These are phyloP conservation scores for Fraxinus pennsylvanica DNA, from an alignment of 257 asterid genomes.

Conservation along the genomic window DNA sequence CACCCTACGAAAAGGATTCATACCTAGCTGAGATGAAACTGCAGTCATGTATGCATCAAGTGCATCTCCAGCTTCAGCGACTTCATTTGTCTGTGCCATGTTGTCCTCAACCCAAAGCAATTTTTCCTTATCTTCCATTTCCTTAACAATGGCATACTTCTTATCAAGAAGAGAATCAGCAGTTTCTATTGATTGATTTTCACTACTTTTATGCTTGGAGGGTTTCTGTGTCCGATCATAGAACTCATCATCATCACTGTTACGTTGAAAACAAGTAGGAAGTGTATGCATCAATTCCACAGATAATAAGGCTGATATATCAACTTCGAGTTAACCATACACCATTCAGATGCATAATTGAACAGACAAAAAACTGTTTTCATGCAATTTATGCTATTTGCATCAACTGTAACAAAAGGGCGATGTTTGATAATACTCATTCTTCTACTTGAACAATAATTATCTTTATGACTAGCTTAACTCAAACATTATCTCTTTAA, in stretches of 20 bases:
- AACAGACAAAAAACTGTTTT: slow-evolving; percentile 11
- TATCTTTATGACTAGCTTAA: slow-evolving; percentile 3
- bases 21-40: slow-evolving; percentile 91
- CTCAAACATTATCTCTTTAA: neutral
- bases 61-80: slow-evolving; percentile 72
- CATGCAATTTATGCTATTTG: slow-evolving; percentile 8
- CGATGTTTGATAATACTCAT: neutral
- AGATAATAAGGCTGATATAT: neutral
- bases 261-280: slow-evolving; percentile 24
- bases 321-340: neutral
- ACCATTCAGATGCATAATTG: slow-evolving; percentile 11
- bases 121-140: slow-evolving; percentile 66
- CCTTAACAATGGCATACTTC: slow-evolving; percentile 61
- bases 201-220: slow-evolving; percentile 60
- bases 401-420: neutral
- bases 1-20: slow-evolving; percentile 18
- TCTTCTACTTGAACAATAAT: neutral
- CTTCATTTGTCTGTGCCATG: slow-evolving; percentile 39
- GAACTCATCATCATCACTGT: slow-evolving; percentile 92
- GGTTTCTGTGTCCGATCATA: slow-evolving; percentile 83
- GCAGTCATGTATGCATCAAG: slow-evolving; percentile 94
- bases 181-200: slow-evolving; percentile 77
- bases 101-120: slow-evolving; percentile 53
- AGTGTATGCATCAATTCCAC: slow-evolving; percentile 22
- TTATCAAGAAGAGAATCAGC: slow-evolving; percentile 96